Evolutionary conservation across 495 filamentous ascomycete species (phyloP), one percentile per base, ranked within the genome.

Genomic region (Echria macrotheca): DNA sequence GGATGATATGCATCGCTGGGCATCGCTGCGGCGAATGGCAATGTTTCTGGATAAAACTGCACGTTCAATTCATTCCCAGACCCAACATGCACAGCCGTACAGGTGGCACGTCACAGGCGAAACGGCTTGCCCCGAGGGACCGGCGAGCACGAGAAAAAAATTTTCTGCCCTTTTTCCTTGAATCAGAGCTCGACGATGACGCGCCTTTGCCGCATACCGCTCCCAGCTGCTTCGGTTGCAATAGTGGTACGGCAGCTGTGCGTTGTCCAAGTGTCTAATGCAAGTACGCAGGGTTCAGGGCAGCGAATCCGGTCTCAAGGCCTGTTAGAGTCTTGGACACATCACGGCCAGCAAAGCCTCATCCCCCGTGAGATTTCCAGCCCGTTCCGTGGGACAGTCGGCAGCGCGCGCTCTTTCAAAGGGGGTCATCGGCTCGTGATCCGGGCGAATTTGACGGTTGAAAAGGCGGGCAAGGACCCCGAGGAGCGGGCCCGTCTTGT

Each of bases 1-100:
- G 47, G 35, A 55, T 55, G 55, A 55, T 58, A 52, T 52, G 47
- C 55, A 58, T 58, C 44, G 41, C 12, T 7, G 37, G 47, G 32
- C 17, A 38, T 44, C 52, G 23, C 33, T 26, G 46, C 52, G 23
- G 43, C 52, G 47, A 50, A 31, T 42, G 23, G 24, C 47, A 35
- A 38, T 51, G 47, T 31, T 40, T 48, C 49, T 47, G 55, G 52
- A 52, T 51, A 51, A 58, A n/a, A 55, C 52, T 58, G 35, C 44
- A 46, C 19, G 19, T 19, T 33, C 46, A 26, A 19, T 19, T 33
- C 46, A 26, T 36, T 19, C 44, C 45, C 19, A 40, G 29, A 39
- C 42, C 42, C 24, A 23, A 37, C 52, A 14, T 25, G 47, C 24
- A 24, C 31, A n/a, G n/a, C n/a, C n/a, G n/a, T n/a, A n/a, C n/a